These are phyloP conservation scores for Juncus inflexus DNA, from an alignment of 176 grass and related monocot species.

Conservation along the genomic window DNA sequence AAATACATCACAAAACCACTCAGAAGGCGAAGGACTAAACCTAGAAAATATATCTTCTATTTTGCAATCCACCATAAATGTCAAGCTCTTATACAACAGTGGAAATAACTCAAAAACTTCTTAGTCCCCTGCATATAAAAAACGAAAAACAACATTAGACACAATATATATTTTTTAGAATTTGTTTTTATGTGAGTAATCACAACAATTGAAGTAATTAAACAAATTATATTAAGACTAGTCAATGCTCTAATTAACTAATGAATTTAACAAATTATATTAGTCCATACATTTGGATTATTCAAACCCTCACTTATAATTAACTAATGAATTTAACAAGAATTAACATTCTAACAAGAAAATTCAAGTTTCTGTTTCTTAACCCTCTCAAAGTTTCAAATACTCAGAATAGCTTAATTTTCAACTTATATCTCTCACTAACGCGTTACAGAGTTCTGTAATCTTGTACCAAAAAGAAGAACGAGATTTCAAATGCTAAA, in stretches of 20 bases:
- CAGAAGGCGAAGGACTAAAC: slow-evolving; percentile 15
- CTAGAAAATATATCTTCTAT: slow-evolving; percentile 16
- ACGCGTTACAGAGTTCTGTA: no score
- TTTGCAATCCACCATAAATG: not conserved
- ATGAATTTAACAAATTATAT: slow-evolving; percentile 11
- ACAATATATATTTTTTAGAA: no score
- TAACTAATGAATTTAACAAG: slow-evolving; percentile 3
- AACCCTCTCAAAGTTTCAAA: no score
- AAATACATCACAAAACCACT: slow-evolving; percentile 10
- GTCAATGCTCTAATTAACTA: slow-evolving; percentile 2
- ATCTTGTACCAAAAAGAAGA: no score
- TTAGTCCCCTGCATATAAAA: slow-evolving; percentile 60
- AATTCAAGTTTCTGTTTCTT: no score
- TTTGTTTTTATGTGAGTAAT: not conserved
- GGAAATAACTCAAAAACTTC: slow-evolving; percentile 92
- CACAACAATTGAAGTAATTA: not conserved
- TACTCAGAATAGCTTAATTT: no score
- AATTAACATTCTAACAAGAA: not conserved
- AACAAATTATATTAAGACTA: not conserved
- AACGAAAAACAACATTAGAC: slow-evolving; percentile 27
- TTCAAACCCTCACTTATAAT: slow-evolving; percentile 8
- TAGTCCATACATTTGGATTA: slow-evolving; percentile 6
- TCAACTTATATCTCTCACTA: no score
- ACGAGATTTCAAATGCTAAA: no score
- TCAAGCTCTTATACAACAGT: slow-evolving; percentile 84